Conservation (phyloP, 2,329 filamentous ascomycete genomes). For the Monilinia fructicola region DNA sequence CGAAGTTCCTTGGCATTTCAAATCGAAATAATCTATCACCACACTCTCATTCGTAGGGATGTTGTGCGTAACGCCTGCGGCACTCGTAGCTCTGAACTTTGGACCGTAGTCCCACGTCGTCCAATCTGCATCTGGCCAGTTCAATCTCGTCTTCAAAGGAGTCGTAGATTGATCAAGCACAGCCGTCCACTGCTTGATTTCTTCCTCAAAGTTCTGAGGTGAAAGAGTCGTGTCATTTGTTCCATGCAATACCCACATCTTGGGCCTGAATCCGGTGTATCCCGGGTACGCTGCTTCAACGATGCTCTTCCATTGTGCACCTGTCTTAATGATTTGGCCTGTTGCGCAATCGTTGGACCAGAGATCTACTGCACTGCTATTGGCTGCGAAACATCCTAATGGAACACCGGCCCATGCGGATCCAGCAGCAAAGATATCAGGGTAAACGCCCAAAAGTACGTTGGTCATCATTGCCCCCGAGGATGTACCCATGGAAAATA, state of each 20-base stretch:
- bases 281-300: conserved; percentile 41
- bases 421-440: conserved; percentile 49
- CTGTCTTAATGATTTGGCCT: conserved; percentile 35
- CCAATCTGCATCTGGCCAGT: conserved; percentile 37
- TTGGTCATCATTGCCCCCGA: conserved; percentile 54
- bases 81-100: conserved; percentile 30
- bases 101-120: conserved; percentile 34
- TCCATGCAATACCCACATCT: conserved; percentile 40
- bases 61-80: conserved; percentile 30
- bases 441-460: conserved; percentile 49
- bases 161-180: conserved; percentile 41
- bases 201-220: conserved; percentile 45
- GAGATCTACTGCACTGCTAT: conserved; percentile 44
- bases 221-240: conserved; percentile 44
- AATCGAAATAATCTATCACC: conserved; percentile 34
- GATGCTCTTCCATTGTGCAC: conserved; percentile 48
- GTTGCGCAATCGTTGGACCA: conserved; percentile 54
- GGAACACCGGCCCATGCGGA: conserved; percentile 48
- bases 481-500: conserved; percentile 52
- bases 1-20: conserved; percentile 24
- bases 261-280: conserved; percentile 38
- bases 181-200: conserved; percentile 49
- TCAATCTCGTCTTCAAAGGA: conserved; percentile 30
- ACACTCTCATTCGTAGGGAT: conserved; percentile 31
- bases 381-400: conserved; percentile 44